Percentiles rank a stretch among this genome's conserved stretches.
Evolutionary conservation across 2,329 filamentous ascomycete species (phyloP).

Genomic region (Diaporthe destruens): DNA sequence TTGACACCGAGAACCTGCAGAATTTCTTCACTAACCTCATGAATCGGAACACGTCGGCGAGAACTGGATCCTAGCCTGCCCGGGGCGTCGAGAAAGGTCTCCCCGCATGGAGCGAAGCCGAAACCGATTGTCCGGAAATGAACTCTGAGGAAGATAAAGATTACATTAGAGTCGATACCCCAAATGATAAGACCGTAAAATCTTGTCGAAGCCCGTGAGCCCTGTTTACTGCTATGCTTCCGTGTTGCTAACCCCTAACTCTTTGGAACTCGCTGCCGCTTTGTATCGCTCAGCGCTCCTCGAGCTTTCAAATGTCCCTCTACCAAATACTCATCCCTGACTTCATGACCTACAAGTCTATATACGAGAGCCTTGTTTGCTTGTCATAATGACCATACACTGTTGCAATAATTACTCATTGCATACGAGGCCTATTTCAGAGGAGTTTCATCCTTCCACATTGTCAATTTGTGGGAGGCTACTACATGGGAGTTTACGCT

Average conservation of each 20-base stretch:
- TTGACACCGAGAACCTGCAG: slow-evolving; percentile 69
- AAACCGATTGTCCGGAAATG: background rate
- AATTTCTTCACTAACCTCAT: slow-evolving; percentile 72
- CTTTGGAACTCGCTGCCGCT: background rate
- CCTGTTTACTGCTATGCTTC: background rate
- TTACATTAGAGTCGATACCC: slow-evolving; percentile 36
- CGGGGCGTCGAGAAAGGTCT: background rate
- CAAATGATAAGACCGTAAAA: slow-evolving; percentile 26
- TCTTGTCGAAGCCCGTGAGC: background rate
- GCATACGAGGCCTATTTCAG: background rate
- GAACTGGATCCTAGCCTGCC: slow-evolving; percentile 39
- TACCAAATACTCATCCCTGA: background rate
- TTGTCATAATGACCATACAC: background rate
- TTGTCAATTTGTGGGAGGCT: too few relatives aligned
- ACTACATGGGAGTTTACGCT: background rate
- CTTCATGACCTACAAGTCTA: background rate
- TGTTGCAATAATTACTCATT: background rate
- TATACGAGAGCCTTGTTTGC: background rate
- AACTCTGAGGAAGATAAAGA: slow-evolving; percentile 8
- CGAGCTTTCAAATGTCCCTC: background rate
- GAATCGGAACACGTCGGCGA: slow-evolving; percentile 61
- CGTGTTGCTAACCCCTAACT: background rate
- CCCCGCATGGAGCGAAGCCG: background rate
- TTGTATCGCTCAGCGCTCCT: background rate
- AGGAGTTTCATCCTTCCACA: too few relatives aligned